Evolutionary conservation across 2,329 filamentous ascomycete genomes (phyloP).

Genomic region (Neofusicoccum laricinum): DNA sequence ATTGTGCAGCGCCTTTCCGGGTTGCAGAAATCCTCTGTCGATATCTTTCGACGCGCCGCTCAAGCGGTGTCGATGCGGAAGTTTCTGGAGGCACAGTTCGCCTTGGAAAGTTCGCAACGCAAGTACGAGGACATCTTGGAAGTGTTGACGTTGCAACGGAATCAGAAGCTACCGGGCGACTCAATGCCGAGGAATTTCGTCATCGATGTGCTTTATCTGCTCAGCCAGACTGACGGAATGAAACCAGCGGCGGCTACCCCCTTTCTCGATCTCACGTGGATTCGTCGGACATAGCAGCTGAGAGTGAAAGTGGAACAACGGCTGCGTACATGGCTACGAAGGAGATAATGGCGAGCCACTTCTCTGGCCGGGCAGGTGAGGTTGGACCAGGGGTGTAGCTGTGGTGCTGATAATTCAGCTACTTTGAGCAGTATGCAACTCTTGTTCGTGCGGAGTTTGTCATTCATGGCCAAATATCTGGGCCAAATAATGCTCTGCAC

Average conservation of each 20-base stretch:
- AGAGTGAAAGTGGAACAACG: too few relatives aligned
- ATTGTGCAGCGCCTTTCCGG: background rate
- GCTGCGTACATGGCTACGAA: too few relatives aligned
- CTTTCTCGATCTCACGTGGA: too few relatives aligned
- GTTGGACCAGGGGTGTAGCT: too few relatives aligned
- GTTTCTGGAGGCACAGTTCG: background rate
- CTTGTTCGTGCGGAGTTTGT: too few relatives aligned
- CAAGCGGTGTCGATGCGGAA: background rate
- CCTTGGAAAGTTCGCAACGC: background rate
- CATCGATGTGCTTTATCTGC: background rate
- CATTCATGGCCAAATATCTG: too few relatives aligned
- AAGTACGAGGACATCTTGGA: background rate
- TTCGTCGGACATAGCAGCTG: too few relatives aligned
- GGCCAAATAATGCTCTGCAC: too few relatives aligned
- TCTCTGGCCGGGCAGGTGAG: too few relatives aligned
- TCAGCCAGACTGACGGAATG: background rate
- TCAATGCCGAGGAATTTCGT: background rate
- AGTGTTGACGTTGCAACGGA: background rate
- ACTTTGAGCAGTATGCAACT: fast-evolving
- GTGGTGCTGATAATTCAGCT: too few relatives aligned
- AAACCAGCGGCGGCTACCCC: too few relatives aligned
- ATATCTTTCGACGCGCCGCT: background rate
- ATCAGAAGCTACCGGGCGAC: background rate
- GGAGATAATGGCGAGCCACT: too few relatives aligned
- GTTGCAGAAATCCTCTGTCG: background rate